These are phyloP conservation scores for Abelmoschus esculentus DNA, from an alignment of 345 rosid species.

Conservation along the genomic window DNA sequence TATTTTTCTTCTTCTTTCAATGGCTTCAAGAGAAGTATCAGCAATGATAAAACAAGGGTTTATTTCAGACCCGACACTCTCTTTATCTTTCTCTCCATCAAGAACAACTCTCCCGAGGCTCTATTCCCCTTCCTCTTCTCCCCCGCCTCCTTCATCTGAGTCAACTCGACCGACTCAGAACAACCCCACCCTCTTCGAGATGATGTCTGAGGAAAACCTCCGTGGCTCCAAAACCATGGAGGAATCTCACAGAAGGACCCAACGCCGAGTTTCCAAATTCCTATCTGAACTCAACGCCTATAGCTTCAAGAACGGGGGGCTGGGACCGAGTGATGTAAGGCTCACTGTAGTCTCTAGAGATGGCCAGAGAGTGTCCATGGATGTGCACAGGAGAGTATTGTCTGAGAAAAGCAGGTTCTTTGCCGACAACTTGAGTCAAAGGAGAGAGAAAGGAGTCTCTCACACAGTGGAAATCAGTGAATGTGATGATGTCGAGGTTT, in stretches of 20 bases:
- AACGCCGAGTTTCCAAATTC: constrained; percentile 49
- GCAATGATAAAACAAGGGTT: constrained; percentile 79
- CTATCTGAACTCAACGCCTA: constrained; percentile 46
- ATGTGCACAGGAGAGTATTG: constrained; percentile 66
- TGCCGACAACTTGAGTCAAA: constrained; percentile 48
- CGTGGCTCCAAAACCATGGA: constrained; percentile 33
- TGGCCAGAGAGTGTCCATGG: constrained; percentile 61
- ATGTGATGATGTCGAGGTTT: constrained; percentile 85
- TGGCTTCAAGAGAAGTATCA: constrained; percentile 79
- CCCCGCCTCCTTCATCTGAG: constrained; percentile 41
- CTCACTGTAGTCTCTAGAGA: constrained; percentile 69
- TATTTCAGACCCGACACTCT: constrained; percentile 41
- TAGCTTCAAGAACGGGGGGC: constrained; percentile 12
- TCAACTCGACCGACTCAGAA: constrained; percentile 20
- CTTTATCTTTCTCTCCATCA: constrained; percentile 64
- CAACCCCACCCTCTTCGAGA: constrained; percentile 69
- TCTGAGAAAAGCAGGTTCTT: constrained; percentile 74
- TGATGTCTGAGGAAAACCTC: constrained; percentile 83
- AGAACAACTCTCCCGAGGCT: constrained; percentile 29
- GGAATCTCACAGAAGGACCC: constrained; percentile 38
- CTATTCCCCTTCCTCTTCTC: constrained; percentile 37
- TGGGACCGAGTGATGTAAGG: constrained; percentile 69
- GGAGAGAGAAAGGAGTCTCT: constrained; percentile 46
- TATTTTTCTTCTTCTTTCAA: constrained; percentile 6
- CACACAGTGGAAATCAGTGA: constrained; percentile 90